Percentiles rank a stretch among this genome's conserved stretches.
Evolutionary conservation across 169 alveolate genomes (phyloP).

Genomic region (Prorocentrum cordatum): DNA sequence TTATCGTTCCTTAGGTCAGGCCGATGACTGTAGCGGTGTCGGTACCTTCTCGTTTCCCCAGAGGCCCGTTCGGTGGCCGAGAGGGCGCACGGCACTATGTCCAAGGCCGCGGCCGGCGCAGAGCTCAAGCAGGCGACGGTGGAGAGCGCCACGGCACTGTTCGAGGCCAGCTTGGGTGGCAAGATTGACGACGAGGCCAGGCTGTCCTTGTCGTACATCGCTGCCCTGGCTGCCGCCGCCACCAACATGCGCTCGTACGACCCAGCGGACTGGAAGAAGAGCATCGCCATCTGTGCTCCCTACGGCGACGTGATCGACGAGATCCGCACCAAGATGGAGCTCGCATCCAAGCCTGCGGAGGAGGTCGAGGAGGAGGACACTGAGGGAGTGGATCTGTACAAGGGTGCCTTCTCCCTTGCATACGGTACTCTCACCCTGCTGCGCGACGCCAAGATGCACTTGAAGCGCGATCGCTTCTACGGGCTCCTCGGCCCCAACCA

Average conservation of each 20-base stretch:
- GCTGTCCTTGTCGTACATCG: slow-evolving; percentile 15
- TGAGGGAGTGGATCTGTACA: slow-evolving; percentile 70
- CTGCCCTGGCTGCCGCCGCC: slow-evolving; percentile 52
- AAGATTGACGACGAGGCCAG: slow-evolving; percentile 6
- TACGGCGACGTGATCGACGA: slow-evolving; percentile 36
- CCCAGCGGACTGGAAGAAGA: not conserved
- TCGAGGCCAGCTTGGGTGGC: slow-evolving; percentile 19
- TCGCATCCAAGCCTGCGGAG: slow-evolving; percentile 66
- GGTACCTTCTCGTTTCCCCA: too few species aligned
- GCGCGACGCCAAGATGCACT: slow-evolving; percentile 71
- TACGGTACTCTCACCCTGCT: slow-evolving; percentile 71
- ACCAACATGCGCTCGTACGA: slow-evolving; percentile 58
- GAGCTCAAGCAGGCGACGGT: too few species aligned
- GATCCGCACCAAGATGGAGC: slow-evolving; percentile 50
- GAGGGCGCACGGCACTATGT: slow-evolving; percentile 39
- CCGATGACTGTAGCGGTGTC: too few species aligned
- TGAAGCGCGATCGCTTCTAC: slow-evolving; percentile 51
- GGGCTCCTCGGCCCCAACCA: slow-evolving; percentile 38
- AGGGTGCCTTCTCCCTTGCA: slow-evolving; percentile 71
- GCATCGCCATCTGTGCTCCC: slow-evolving; percentile 2
- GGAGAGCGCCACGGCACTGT: slow-evolving; percentile 1
- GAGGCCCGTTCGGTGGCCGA: slow-evolving; percentile 38
- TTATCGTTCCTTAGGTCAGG: too few species aligned
- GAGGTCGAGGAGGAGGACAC: slow-evolving; percentile 63
- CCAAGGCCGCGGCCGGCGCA: slow-evolving; percentile 26